Base-by-base conservation (phyloP, 768 basidiomycete genomes). In the Mycena vulgaris region DNA sequence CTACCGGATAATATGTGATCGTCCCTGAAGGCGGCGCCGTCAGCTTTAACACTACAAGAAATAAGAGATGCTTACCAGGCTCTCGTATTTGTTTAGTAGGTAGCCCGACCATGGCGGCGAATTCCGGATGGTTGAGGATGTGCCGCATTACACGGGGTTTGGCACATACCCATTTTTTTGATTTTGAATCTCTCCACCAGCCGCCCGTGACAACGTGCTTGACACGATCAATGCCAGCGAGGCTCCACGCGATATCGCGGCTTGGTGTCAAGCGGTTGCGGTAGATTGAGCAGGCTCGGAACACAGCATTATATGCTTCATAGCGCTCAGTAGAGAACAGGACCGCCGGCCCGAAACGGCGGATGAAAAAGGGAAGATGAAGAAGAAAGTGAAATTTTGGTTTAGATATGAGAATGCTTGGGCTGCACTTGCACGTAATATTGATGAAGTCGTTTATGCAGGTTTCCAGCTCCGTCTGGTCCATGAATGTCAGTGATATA, bases 341-440 rank as follows among this genome's bases (percentile, higher is more conserved):
- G 2, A 80, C 70, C 0, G 80, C 68, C 0, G 79, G 79, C 0
- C 78, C 79, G 68, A 80, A 81, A 0, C 61, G 58, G 1, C 58
- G 16, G 35, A 81, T 80, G 49, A 69, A 75, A 23, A 63, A 66
- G 0, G 75, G 77, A 4, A 81, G 71, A 27, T 80, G 77, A 13
- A 79, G 16, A 0, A 81, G 57, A 19, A 81, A 74, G 52, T 81
- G 80, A 31, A 80, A 80, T 25, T 81, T 81, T 0, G 71, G 52
- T 21, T 81, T 81, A 0, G 19, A 65, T 13, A 80, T 45, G 19
- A 75, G 52, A 11, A 71, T 75, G 9, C 76, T 76, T 7, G 71
- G 78, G 0, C 69, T 67, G 39, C 77, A 78, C n/a, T n/a, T n/a
- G n/a, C n/a, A n/a, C n/a, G n/a, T n/a, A n/a, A n/a, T n/a, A n/a